Base-by-base conservation (phyloP, 2,329 filamentous ascomycete genomes). In the Fusarium falciforme region DNA sequence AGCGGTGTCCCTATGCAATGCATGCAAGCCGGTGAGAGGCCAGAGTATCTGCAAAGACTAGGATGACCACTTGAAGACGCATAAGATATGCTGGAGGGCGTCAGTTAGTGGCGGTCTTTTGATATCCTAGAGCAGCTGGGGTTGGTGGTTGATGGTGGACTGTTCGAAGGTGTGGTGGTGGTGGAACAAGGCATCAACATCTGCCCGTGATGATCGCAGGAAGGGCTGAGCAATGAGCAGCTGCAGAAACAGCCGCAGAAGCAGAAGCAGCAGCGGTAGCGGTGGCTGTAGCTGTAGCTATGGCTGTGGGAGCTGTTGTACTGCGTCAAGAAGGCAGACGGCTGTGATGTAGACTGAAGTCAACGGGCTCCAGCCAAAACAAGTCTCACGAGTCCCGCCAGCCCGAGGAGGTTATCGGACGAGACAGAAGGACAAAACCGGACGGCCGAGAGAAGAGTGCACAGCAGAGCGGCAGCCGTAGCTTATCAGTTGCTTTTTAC, bases 401-500 rank as follows among this genome's bases (percentile, higher is more conserved):
- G 66, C 59, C 74, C 75, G 66, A 75, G 67, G 74, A 61, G 64
- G 49, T 55, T 66, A 75, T 35, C 47, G 36, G 58, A 44, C 52
- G 58, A 40, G 44, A 64, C 61, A 64, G 71, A 66, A 64, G 71
- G 70, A 68, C 71, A 74, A 64, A 75, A 77, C 65, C 66, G 63
- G 59, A 74, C 68, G 70, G 76, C 70, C 72, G 61, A 74, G 49
- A 54, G 49, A 66, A 70, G 72, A 66, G 70, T 75, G 70, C 70
- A 69, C 68, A 73, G 64, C 70, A 75, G 73, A 75, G 76, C 73
- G 76, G 73, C 76, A 78, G 69, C 75, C 61, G 71, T 74, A 77
- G 73, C 76, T 78, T 78, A 78, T 78, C 76, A 78, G 76, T 78
- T 63, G 70, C 72, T 76, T 72, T 69, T 68, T 67, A 66, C 66